phyloP scores from a whole-genome alignment of 345 rosid genomes.

The thale cress (Arabidopsis thaliana) region DNA sequence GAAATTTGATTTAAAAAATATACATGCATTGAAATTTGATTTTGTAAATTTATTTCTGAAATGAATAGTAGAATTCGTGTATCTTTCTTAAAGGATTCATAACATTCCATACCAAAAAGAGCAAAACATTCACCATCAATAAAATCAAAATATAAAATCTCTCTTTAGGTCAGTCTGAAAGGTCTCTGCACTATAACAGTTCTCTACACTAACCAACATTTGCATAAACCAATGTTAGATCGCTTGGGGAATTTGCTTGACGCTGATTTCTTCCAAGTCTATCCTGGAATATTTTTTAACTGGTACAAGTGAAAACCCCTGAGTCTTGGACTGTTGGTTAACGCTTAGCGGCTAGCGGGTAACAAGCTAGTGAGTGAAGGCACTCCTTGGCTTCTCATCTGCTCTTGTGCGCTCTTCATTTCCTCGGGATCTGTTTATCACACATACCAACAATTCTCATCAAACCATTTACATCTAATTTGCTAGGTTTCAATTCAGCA shows the following conservation, averaged over 20 bases:
- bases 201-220: constrained; percentile 27
- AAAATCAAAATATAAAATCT: not conserved
- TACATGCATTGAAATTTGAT: too few species aligned
- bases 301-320: not conserved
- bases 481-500: constrained; percentile 3
- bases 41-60: too few species aligned
- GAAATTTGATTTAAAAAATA: too few species aligned
- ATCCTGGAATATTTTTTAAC: not conserved
- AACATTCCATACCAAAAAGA: constrained; percentile 12
- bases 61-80: not conserved
- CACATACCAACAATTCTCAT: constrained; percentile 24
- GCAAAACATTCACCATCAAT: not conserved
- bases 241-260: not conserved
- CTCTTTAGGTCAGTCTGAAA: constrained; percentile 10
- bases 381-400: constrained; percentile 94
- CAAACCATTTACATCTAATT: not conserved
- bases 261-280: constrained; percentile 2
- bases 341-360: constrained; percentile 53
- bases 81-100: not conserved
- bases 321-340: constrained; percentile 24
- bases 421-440: constrained; percentile 86
- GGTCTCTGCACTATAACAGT: constrained; percentile 9
- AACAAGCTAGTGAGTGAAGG: constrained; percentile 83
- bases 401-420: constrained; percentile 89
- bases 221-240: constrained; percentile 26